Evolutionary conservation across 2,329 filamentous ascomycete species (phyloP), one percentile per base, ranked within the genome.

Genomic region (Pseudomassariella vexata): DNA sequence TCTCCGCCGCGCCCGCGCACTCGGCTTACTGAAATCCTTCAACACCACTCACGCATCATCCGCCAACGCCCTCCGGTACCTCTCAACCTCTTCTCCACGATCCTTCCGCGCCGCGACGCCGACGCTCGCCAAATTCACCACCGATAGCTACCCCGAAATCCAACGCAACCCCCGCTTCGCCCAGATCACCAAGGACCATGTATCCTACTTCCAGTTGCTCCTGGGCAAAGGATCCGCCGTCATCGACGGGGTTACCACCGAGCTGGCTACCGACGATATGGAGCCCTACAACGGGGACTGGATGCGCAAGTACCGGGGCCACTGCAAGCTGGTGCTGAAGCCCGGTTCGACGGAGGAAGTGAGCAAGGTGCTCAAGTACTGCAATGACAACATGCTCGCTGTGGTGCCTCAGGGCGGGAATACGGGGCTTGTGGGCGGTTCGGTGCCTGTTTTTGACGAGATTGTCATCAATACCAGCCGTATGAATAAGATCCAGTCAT

Each of bases 261-360:
- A 89, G 58, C 79, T 63, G 19, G 56, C 79, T 10, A 65, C 70
- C 3, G 84, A 85, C 48, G 92, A 96, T 54, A 72, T 96, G 44
- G 86, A 92, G 55, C 76, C 85, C 6, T 98, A 88, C 72, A 98
- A 98, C 62, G 79, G 81, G 55, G 92, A 98, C 64, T 98, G 94
- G 92, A 95, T 98, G 89, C 82, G 85, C 61, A 98, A 98, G 65
- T 98, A 95, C 66, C 81, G 85, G 39, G 94, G 92, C 19, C 88
- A 95, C 60, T 79, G 85, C 39, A 79, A 81, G 52, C 67, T 98
- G 17, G 88, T 96, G 5, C 65, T 98, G 41, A 94, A 88, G 63
- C 92, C 92, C 9, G 76, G 73, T 31, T 83, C 77, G 11, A 90
- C 86, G 1, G 80, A 90, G 49, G 82, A 98, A 60, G 85, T 96